These are phyloP conservation scores for Phytophthora syringae DNA, from an alignment of 352 stramenopile species.

Conservation along the genomic window DNA sequence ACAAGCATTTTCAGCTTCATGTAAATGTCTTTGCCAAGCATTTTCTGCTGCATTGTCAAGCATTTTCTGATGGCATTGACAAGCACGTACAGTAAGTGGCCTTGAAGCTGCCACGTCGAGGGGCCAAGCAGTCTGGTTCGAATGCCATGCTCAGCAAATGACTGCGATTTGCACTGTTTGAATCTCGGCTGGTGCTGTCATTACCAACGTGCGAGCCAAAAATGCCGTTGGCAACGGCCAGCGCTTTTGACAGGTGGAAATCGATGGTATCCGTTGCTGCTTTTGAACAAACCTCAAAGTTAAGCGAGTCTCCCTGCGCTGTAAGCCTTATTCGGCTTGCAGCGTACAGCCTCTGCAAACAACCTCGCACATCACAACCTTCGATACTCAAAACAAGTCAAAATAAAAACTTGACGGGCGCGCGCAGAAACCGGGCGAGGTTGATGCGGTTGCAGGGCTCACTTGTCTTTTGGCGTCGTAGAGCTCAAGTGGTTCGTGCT, in stretches of 20 bases:
- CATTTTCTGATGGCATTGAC: too few species aligned
- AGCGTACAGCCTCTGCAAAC: neutral
- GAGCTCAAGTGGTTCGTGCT: neutral
- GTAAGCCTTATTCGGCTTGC: too few species aligned
- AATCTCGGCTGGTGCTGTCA: constrained; percentile 17
- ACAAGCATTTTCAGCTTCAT: too few species aligned
- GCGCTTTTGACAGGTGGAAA: neutral
- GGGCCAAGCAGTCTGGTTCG: constrained; percentile 15
- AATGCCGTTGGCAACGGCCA: constrained; percentile 16
- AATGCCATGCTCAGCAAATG: neutral
- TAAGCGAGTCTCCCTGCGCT: too few species aligned
- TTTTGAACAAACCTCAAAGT: too few species aligned
- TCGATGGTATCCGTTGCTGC: neutral
- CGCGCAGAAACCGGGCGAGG: neutral
- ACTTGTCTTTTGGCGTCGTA: constrained; percentile 22
- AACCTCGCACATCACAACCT: too few species aligned
- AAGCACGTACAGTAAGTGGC: too few species aligned
- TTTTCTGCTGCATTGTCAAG: too few species aligned
- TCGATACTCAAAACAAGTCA: too few species aligned
- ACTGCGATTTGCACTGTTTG: constrained; percentile 28
- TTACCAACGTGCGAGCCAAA: constrained; percentile 11
- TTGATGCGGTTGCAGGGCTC: neutral
- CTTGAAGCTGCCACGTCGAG: constrained; percentile 6
- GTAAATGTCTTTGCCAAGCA: too few species aligned
- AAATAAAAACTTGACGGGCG: neutral